Percentiles rank a stretch among this genome's conserved stretches.
These are phyloP conservation scores for Monosporascus sp. DNA, from an alignment of 2,329 filamentous ascomycete species.

Conservation along the genomic window DNA sequence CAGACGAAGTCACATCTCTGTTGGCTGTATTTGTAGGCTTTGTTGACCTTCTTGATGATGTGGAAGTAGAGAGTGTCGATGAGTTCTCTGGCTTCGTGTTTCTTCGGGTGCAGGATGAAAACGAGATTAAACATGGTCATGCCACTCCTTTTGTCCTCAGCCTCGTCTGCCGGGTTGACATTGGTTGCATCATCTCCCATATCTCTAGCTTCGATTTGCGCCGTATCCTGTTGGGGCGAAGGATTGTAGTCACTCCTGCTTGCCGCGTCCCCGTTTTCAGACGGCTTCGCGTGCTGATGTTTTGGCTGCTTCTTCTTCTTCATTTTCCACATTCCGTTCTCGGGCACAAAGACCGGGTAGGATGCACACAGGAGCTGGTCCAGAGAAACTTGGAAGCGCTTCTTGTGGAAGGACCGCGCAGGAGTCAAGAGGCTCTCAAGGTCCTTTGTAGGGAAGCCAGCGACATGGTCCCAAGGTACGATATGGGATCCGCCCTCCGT, in stretches of 20 bases:
- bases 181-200: slow-evolving; percentile 28
- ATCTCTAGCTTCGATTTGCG: slow-evolving; percentile 21
- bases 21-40: slow-evolving; percentile 89
- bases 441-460: slow-evolving; percentile 70
- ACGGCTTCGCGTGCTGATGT: slow-evolving; percentile 24
- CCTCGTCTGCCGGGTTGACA: slow-evolving; percentile 30
- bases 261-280: slow-evolving; percentile 18
- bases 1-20: slow-evolving; percentile 86
- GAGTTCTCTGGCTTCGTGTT: slow-evolving; percentile 69
- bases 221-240: slow-evolving; percentile 12
- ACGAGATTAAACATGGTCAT: slow-evolving; percentile 99
- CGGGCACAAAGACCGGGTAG: slow-evolving; percentile 76
- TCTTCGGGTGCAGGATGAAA: slow-evolving; percentile 79
- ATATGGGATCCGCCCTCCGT: slow-evolving; percentile 53
- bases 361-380: slow-evolving; percentile 78
- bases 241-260: slow-evolving; percentile 15
- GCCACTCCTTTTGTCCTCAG: slow-evolving; percentile 58
- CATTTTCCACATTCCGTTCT: slow-evolving; percentile 73
- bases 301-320: slow-evolving; percentile 44
- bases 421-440: slow-evolving; percentile 78
- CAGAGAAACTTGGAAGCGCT: slow-evolving; percentile 74
- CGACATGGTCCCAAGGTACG: slow-evolving; percentile 67
- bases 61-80: slow-evolving; percentile 78
- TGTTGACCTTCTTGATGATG: slow-evolving; percentile 87
- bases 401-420: slow-evolving; percentile 71